Evolutionary conservation across 169 alveolate species (phyloP), one percentile per base, ranked within the genome.

Genomic region (Plasmodium billcollinsi): DNA sequence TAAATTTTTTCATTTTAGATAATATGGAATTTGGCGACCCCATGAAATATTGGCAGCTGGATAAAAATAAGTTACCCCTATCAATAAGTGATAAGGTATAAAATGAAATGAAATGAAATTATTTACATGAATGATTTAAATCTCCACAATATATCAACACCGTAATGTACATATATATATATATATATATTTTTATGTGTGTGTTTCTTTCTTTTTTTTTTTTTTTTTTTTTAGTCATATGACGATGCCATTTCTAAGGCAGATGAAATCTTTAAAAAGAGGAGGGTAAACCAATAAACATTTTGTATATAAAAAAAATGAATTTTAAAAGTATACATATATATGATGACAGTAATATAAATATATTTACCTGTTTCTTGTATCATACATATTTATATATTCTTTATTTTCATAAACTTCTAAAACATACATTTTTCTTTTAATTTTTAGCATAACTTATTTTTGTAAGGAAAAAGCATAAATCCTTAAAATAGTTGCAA

Each of bases 1-100:
- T 56, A 24, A 1, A n/a, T 39, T 74, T 74, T 12, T 61, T 15
- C 45, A 61, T 11, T 59, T 14, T 66, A 74, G 88, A 74, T 43
- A 61, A 74, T 52, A 74, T 74, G 88, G 88, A 18, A 74, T 74
- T 74, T 59, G 45, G 88, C 15, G 88, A 74, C 14, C 88, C 88
- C 14, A 74, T 74, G 88, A 74, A 74, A 65, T 74, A 74, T 9
- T 74, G 88, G 88, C 45, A 74, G 26, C 45, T 74, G 11, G 88
- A 74, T 61, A 74, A 74, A 66, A 74, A 59, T n/a, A 74, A 74
- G 62, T 67, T 74, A 11, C 88, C 88, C 9, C 15, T 74, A 15
- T 11, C 88, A 50, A 61, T 74, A 24, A 74, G 74, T 50, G 88
- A 74, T 49, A 47, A 59, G 24, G 88, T 74, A 70, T n/a, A 70